phyloP scores from a whole-genome alignment of 202 grass and related monocot species.

The Brachypodium distachyon region DNA sequence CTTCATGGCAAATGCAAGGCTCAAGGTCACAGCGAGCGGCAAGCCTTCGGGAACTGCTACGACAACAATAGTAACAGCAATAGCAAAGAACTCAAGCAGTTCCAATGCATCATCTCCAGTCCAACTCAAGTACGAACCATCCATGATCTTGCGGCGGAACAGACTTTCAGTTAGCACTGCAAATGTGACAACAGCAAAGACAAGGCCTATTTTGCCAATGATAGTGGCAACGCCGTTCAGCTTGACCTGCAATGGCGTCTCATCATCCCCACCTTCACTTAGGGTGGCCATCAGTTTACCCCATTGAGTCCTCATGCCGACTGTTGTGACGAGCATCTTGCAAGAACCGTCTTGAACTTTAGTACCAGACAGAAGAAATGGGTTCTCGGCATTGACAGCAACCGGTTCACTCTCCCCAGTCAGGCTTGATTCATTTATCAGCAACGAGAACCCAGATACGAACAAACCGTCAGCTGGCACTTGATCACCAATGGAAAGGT shows the following conservation, averaged over 20 bases:
- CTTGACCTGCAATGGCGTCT: constrained; percentile 92
- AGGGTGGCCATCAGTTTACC: constrained; percentile 95
- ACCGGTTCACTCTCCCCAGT: constrained; percentile 90
- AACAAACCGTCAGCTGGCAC: constrained; percentile 86
- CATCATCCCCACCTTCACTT: constrained; percentile 85
- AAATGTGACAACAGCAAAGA: constrained; percentile 82
- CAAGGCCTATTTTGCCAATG: constrained; percentile 81
- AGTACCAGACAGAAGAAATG: constrained; percentile 83
- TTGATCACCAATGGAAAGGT: constrained; percentile 82
- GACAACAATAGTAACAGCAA: constrained; percentile 86
- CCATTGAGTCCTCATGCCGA: constrained; percentile 92
- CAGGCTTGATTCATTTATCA: constrained; percentile 87
- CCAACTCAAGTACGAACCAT: constrained; percentile 67
- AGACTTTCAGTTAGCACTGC: constrained; percentile 70
- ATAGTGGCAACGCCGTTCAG: constrained; percentile 86
- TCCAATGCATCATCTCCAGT: constrained; percentile 76
- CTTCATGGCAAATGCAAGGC: constrained; percentile 97
- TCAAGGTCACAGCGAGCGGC: constrained; percentile 81
- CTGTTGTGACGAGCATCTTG: constrained; percentile 81
- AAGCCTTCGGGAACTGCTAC: constrained; percentile 88
- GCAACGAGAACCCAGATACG: constrained; percentile 62
- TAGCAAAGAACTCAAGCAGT: constrained; percentile 85
- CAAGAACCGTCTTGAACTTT: constrained; percentile 92
- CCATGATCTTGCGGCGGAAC: constrained; percentile 58
- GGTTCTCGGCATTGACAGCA: constrained; percentile 57